Conservation (phyloP, 164 flowering plant genomes). For the Liquidambar formosana region DNA sequence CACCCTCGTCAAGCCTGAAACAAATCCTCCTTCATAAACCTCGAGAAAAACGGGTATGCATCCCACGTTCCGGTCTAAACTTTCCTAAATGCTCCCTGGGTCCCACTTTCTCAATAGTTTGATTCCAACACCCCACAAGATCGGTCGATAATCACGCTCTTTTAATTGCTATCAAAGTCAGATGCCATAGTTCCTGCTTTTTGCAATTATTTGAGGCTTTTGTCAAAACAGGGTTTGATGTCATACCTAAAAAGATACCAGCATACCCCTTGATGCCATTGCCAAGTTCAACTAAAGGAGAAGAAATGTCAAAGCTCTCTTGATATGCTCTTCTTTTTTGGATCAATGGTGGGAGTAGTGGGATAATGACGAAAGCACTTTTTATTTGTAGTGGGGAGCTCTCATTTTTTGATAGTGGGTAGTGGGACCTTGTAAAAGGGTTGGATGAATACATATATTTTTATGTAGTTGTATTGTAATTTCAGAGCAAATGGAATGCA, state of each 20-base stretch:
- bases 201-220: conserved; percentile 33
- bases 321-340: conserved; percentile 36
- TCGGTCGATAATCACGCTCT: background rate
- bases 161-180: conserved; percentile 70
- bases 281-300: conserved; percentile 38
- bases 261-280: conserved; percentile 30
- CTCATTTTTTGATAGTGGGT: conserved; percentile 42
- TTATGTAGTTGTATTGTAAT: conserved; percentile 15
- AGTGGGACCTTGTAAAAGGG: conserved; percentile 45
- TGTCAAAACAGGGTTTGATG: conserved; percentile 50
- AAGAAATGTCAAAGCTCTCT: conserved; percentile 46
- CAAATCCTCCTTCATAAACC: conserved; percentile 40
- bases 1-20: conserved; percentile 48
- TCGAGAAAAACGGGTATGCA: background rate
- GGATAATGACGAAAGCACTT: conserved; percentile 52
- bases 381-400: conserved; percentile 44
- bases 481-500: conserved; percentile 20
- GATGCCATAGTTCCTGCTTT: conserved; percentile 45
- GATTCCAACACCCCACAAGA: conserved; percentile 17
- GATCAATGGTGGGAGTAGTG: conserved; percentile 46
- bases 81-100: conserved; percentile 22
- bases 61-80: conserved; percentile 12
- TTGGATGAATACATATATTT: conserved; percentile 18
- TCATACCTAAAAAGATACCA: conserved; percentile 32
- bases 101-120: conserved; percentile 17